phyloP scores from a whole-genome alignment of 23 red algal genomes.

The Gracilaria domingensis region DNA sequence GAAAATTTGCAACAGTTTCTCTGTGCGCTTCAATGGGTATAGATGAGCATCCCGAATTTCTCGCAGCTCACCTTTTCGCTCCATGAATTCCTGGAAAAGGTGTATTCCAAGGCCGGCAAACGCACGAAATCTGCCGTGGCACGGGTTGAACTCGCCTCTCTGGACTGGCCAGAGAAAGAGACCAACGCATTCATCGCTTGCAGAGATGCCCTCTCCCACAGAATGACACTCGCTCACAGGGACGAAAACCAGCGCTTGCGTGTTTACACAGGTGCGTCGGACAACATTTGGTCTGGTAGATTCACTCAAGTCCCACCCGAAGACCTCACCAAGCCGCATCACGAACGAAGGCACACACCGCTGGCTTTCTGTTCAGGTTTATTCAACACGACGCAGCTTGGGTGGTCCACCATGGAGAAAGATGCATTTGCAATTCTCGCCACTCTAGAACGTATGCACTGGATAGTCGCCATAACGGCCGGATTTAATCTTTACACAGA shows the following conservation, averaged over 20 bases:
- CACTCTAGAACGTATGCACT: too few species aligned
- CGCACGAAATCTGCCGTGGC: background rate
- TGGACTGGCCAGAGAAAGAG: background rate
- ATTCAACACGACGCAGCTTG: background rate
- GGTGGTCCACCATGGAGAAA: background rate
- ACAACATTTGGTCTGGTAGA: constrained; percentile 14
- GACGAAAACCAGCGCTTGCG: background rate
- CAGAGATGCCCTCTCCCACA: background rate
- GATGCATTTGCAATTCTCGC: background rate
- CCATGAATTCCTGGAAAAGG: background rate
- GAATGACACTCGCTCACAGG: background rate
- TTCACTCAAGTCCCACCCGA: constrained; percentile 7
- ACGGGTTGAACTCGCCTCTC: background rate
- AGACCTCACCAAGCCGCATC: background rate
- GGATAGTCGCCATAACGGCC: background rate
- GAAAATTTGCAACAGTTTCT: constrained; percentile 1
- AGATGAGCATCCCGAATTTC: background rate
- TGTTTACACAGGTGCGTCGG: constrained; percentile 4
- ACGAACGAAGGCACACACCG: too few species aligned
- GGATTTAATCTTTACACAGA: background rate
- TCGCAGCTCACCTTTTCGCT: background rate
- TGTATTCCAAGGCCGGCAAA: background rate
- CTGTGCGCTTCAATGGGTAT: background rate
- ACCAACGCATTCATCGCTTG: too few species aligned
- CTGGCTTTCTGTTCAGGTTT: background rate